Evolutionary conservation across 1,284 basidiomycete species (phyloP), one percentile per base, ranked within the genome.

Genomic region (Puccinia novopanici): DNA sequence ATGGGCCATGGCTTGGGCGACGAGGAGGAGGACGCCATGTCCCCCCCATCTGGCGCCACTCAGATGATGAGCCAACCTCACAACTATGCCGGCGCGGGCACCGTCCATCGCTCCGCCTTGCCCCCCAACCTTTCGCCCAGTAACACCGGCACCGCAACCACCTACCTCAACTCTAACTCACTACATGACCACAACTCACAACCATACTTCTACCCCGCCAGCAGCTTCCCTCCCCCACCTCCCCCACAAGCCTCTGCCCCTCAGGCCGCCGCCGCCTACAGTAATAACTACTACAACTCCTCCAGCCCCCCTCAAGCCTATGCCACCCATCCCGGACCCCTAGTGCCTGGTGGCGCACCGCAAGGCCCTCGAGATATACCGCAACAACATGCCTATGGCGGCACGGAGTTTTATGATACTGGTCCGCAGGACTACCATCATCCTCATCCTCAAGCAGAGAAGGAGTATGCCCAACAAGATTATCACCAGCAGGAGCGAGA

Each of bases 11-110:
- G 83, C 0, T 78, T 84, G 12, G 83, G 83, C 24, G 74, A 82
- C n/a, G 83, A 81, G 3, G 83, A 83, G 50, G 83, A 84, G n/a
- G 82, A 82, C 48, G 82, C 82, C n/a, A 81, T 83, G 40, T 42
- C 78, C 3, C 61, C 52, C 15, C 34, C 57, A 50, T n/a, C n/a
- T n/a, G n/a, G n/a, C n/a, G n/a, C n/a, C n/a, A n/a, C n/a, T n/a
- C n/a, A n/a, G n/a, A n/a, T n/a, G 22, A 37, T 52, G n/a, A 37
- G 52, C 19, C 13, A 52, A 13, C 40, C 45, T 22, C 2, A 1
- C 8, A 78, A 78, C 67, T 68, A 57, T n/a, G 75, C 75, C 10
- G 75, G 75, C 6, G 75, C 75, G 2, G 75, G 75, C 40, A 65
- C 65, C 27, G 70, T 50, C 17, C 15, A 72, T 19, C 70, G 27